Conservation (phyloP, 2,329 filamentous ascomycete species). For the Aspergillus oerlinghausenensis region DNA sequence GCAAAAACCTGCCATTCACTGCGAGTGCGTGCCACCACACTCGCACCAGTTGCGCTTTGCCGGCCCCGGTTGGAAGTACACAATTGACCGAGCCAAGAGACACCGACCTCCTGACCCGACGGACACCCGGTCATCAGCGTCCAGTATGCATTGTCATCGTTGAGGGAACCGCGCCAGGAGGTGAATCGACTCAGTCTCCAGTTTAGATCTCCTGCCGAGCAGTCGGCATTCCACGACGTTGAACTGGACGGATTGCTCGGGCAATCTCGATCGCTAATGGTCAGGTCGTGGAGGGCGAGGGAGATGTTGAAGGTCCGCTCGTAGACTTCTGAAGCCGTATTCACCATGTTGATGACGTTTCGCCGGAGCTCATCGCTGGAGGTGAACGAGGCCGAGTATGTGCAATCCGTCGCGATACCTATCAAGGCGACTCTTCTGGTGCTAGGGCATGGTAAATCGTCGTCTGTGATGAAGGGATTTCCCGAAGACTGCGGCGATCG, state of each 20-base stretch:
- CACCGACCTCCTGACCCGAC: conserved; percentile 75
- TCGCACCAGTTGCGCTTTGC: conserved; percentile 46
- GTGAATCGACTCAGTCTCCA: conserved; percentile 65
- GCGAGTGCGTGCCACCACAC: conserved; percentile 78
- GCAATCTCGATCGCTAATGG: conserved; percentile 67
- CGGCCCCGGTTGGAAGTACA: conserved; percentile 43
- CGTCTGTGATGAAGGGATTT: no score
- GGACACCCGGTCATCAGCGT: conserved; percentile 76
- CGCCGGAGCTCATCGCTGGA: conserved; percentile 46
- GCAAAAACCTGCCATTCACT: conserved; percentile 94
- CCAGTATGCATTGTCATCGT: conserved; percentile 83
- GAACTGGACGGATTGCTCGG: conserved; percentile 61
- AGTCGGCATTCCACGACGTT: conserved; percentile 17
- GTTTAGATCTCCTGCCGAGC: conserved; percentile 14
- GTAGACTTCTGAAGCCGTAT: conserved; percentile 77
- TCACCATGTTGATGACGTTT: conserved; percentile 56
- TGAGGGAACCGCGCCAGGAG: conserved; percentile 68
- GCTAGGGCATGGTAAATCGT: conserved; percentile 56
- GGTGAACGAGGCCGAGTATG: conserved; percentile 69
- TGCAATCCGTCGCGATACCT: conserved; percentile 86
- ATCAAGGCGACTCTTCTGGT: conserved; percentile 84
- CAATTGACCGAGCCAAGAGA: conserved; percentile 76
- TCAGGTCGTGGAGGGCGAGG: conserved; percentile 76
- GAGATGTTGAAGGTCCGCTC: conserved; percentile 90
- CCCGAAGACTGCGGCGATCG: no score